A percentile compares a stretch with the other conserved stretches of the same genome.
Conservation (phyloP, 306 rosid species). For the Gleditsia sinensis region DNA sequence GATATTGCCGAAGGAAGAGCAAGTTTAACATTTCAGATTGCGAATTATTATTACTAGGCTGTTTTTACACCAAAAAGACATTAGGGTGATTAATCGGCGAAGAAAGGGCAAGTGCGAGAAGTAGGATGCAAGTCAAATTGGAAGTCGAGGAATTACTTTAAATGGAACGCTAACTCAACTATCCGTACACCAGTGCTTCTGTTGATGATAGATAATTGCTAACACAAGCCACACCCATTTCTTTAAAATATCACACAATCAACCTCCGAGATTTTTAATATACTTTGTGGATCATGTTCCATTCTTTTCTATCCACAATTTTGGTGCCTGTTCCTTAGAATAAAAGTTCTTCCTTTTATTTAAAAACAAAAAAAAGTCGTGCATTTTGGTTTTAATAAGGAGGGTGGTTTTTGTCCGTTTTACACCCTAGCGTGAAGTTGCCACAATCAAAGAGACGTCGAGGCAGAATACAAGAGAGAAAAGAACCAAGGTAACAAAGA, state of each 20-base stretch:
- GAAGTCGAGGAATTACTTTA: background rate
- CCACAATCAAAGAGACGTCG: background rate
- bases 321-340: background rate
- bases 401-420: background rate
- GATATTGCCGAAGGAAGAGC: background rate
- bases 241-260: background rate
- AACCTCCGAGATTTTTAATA: background rate
- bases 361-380: no score
- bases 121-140: conserved; percentile 12
- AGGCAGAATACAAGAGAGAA: background rate
- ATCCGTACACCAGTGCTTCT: background rate
- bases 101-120: background rate
- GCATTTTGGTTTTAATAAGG: background rate
- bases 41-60: background rate
- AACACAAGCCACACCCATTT: background rate
- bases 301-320: background rate
- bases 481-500: background rate
- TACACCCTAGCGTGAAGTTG: background rate
- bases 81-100: background rate
- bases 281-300: background rate
- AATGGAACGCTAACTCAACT: background rate
- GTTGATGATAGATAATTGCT: background rate
- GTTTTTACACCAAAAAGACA: background rate
- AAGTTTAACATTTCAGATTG: background rate
- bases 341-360: background rate